phyloP scores from a whole-genome alignment of 2,329 filamentous ascomycete species.

The Gnomoniopsis sp. region DNA sequence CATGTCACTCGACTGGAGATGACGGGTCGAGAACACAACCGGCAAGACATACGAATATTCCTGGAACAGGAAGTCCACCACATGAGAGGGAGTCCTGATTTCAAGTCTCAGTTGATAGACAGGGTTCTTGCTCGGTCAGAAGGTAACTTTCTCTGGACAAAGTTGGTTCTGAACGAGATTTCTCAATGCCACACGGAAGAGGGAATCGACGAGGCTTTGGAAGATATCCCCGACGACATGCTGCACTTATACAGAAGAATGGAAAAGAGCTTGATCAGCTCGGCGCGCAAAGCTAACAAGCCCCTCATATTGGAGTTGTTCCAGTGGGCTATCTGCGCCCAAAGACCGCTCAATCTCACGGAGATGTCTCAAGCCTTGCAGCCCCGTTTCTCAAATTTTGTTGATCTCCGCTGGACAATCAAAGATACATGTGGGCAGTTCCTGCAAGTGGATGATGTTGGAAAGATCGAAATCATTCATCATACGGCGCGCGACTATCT shows the following conservation, averaged over 20 bases:
- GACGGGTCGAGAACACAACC: background rate
- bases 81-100: background rate
- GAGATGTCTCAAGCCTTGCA: background rate
- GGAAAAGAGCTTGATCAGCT: background rate
- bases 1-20: background rate
- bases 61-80: background rate
- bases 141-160: background rate
- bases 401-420: constrained; percentile 1
- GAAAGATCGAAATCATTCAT: background rate
- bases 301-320: background rate
- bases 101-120: too few relatives aligned
- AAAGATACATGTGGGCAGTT: constrained; percentile 15
- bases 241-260: background rate
- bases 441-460: background rate
- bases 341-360: background rate
- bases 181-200: background rate
- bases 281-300: background rate
- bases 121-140: background rate
- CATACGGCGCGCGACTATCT: constrained; percentile 1
- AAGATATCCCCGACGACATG: background rate
- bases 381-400: background rate
- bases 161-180: background rate
- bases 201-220: background rate
- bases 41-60: background rate
- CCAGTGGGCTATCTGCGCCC: background rate